Evolutionary conservation across 805 yeast species (phyloP), one percentile per base, ranked within the genome.

Genomic region (Yamadazyma nakazawae): DNA sequence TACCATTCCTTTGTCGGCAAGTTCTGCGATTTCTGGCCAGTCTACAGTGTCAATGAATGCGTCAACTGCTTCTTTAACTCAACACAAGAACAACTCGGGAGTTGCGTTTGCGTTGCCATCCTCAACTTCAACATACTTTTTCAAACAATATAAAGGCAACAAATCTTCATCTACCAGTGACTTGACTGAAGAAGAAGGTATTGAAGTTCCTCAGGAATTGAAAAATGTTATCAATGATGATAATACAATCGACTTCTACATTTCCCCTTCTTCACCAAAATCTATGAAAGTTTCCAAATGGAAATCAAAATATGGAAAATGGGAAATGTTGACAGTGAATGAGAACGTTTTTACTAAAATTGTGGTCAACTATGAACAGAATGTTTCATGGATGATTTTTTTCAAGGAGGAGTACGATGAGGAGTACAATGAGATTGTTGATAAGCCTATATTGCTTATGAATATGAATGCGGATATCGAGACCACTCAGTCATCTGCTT

Each of bases 51-150:
- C 46, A 30, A 52, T 44, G 37, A 16, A 40, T 51, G 40, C 24
- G 16, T 28, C 43, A 12, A 42, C 37, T 5, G 17, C n/a, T 17
- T 38, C 49, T 12, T 37, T 46, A 5, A 52, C 54, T 30, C 52
- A 50, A 31, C 52, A 50, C 34, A 46, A 43, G 18, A 50, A 50
- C 36, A 42, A 24, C n/a, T 43, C 56, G 2, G 56, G 56, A 2
- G n/a, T 51, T 26, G 70, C 77, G 8, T 72, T 72, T 58, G 76
- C 75, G n/a, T 60, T 71, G 52, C 77, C 77, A 1, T 65, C 72
- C 4, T 70, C 75, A 1, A 67, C 75, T 0, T 69, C 75, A 0
- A 63, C 61, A 25, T 60, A 67, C 42, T 72, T 68, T 51, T 71
- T 71, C 58, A 70, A 67, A 43, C 67, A 58, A n/a, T 56, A 58